Percentiles rank a stretch among this genome's conserved stretches.
Evolutionary conservation across 2,329 filamentous ascomycete species (phyloP).

Genomic region (Myriosclerotinia duriaeana): DNA sequence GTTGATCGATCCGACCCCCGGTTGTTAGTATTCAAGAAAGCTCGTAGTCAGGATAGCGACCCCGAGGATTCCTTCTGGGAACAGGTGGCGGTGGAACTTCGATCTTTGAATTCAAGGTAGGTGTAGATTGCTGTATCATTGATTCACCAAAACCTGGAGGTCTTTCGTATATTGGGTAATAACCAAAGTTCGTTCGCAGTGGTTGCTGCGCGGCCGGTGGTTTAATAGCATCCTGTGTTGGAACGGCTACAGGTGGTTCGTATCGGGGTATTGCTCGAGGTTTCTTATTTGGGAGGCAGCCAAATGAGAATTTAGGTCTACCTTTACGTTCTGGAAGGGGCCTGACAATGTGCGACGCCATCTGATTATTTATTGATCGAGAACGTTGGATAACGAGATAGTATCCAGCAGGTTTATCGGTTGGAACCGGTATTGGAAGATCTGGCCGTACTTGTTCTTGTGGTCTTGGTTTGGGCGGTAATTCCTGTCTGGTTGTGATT

Average conservation of each 20-base stretch:
- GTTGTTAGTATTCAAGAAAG: neutral
- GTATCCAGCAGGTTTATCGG: neutral
- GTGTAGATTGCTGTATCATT: neutral
- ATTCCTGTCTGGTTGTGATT: neutral
- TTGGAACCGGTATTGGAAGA: neutral
- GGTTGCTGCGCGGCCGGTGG: no score
- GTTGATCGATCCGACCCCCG: neutral
- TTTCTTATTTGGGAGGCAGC: constrained; percentile 14
- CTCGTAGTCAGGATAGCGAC: constrained; percentile 11
- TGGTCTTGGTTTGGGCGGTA: neutral
- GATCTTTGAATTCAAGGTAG: neutral
- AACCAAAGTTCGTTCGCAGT: neutral
- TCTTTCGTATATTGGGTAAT: constrained; percentile 14
- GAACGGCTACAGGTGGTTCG: neutral
- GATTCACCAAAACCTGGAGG: neutral
- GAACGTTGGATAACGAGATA: constrained; percentile 6
- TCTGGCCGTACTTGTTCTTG: neutral
- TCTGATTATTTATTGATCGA: neutral
- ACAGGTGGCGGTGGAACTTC: neutral
- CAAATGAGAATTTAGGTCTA: neutral
- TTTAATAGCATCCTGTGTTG: neutral
- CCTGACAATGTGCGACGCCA: neutral
- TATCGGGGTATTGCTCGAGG: neutral
- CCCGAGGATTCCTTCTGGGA: constrained; percentile 1
- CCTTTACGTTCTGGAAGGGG: neutral